Evolutionary conservation across 1,284 basidiomycete species (phyloP).

Genomic region (Coriolopsis trogii): DNA sequence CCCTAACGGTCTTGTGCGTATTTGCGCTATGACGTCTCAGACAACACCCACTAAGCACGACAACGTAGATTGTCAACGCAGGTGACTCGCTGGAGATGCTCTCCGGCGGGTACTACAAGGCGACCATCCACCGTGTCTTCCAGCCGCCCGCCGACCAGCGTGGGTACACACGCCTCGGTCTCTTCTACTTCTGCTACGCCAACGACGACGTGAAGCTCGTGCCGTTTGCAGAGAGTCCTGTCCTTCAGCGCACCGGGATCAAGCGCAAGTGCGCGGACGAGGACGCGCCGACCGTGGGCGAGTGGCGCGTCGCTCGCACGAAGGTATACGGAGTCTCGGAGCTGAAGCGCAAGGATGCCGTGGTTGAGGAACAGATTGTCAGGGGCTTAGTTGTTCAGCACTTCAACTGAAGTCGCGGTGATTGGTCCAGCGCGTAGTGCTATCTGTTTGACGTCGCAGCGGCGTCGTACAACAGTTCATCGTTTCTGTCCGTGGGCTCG

Average conservation of each 20-base stretch:
- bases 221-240: conserved; percentile 43
- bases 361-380: conserved; percentile 46
- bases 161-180: conserved; percentile 48
- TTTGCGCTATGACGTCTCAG: neutral
- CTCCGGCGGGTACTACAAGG: conserved; percentile 50
- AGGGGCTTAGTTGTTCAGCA: conserved; percentile 45
- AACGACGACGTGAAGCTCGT: conserved; percentile 37
- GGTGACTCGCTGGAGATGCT: conserved; percentile 63
- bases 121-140: conserved; percentile 42
- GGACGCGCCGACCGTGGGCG: conserved; percentile 39
- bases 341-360: conserved; percentile 37
- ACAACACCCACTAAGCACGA: neutral
- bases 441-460: too few species aligned
- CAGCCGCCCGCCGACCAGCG: conserved; percentile 53
- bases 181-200: conserved; percentile 49
- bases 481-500: too few species aligned
- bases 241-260: conserved; percentile 39
- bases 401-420: conserved; percentile 3
- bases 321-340: conserved; percentile 37
- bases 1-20: conserved; percentile 55
- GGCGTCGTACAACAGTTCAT: too few species aligned
- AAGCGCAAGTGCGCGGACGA: conserved; percentile 35
- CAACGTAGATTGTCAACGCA: conserved; percentile 50
- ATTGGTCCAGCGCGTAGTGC: too few species aligned
- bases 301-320: conserved; percentile 41